Percentiles rank a stretch among this genome's conserved stretches.
Conservation (phyloP, 2,329 filamentous ascomycete genomes). For the Monosporascus sp. region DNA sequence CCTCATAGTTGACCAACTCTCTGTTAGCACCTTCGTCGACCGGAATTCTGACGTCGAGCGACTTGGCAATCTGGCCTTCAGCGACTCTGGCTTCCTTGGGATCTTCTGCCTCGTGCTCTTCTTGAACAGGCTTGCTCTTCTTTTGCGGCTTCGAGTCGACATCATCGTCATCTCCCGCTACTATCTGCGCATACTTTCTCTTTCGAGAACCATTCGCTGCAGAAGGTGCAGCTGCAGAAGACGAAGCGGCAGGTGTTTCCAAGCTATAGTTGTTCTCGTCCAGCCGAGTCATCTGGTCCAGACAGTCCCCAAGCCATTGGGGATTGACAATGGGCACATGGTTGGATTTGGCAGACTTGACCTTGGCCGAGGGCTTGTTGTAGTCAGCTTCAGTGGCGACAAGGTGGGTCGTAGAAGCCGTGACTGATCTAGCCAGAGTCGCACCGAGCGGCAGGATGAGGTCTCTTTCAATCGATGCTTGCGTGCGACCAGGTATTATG, state of each 20-base stretch:
- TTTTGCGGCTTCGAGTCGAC: constrained; percentile 23
- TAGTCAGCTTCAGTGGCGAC: constrained; percentile 51
- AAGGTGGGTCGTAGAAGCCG: constrained; percentile 49
- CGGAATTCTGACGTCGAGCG: constrained; percentile 41
- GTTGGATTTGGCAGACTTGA: constrained; percentile 40
- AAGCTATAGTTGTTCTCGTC: constrained; percentile 27
- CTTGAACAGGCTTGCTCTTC: constrained; percentile 26
- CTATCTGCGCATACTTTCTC: constrained; percentile 11
- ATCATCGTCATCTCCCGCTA: constrained; percentile 18
- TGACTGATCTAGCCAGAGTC: constrained; percentile 40
- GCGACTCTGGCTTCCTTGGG: constrained; percentile 23
- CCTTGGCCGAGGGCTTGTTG: constrained; percentile 45
- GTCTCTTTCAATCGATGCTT: constrained; percentile 40
- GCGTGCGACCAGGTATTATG: constrained; percentile 49
- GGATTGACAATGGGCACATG: constrained; percentile 51
- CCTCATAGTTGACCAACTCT: constrained; percentile 35
- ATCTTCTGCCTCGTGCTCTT: constrained; percentile 13
- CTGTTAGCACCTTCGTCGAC: constrained; percentile 41
- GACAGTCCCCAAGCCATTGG: constrained; percentile 58
- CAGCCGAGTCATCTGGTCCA: constrained; percentile 34
- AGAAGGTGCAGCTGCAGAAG: background rate
- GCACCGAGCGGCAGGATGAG: constrained; percentile 46
- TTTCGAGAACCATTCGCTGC: constrained; percentile 16
- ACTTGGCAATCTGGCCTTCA: constrained; percentile 43
- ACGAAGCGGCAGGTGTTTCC: constrained; percentile 4